Conservation (phyloP, 148 eudicot genomes). For the Selenicereus undatus region DNA sequence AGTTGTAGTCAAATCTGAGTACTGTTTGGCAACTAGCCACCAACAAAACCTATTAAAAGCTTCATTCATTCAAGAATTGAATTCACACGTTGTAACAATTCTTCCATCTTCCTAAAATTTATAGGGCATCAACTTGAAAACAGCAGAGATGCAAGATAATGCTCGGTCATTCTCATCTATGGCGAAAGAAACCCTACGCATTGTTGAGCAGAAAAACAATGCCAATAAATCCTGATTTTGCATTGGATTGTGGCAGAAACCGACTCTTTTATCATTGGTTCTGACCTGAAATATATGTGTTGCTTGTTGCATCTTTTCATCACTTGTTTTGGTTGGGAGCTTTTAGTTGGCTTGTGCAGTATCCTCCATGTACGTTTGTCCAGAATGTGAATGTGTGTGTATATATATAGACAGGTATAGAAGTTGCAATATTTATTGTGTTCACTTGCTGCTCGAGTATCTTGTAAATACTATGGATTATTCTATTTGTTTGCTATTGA, state of each 20-base stretch:
- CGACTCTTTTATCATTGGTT: background rate
- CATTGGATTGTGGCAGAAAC: background rate
- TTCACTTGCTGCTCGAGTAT: background rate
- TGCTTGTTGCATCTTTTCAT: background rate
- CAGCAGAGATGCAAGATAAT: conserved; percentile 73
- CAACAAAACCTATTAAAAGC: background rate
- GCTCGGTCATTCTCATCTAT: conserved; percentile 82
- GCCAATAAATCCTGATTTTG: background rate
- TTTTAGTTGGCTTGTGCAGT: background rate
- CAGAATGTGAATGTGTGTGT: background rate
- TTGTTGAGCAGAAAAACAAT: conserved; percentile 39
- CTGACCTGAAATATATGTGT: no score
- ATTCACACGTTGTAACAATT: background rate
- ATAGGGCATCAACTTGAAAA: conserved; percentile 71
- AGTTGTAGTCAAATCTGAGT: no score
- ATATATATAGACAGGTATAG: background rate
- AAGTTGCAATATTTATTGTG: background rate
- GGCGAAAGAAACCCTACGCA: conserved; percentile 71
- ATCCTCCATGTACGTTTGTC: conserved; percentile 3
- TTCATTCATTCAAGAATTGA: background rate
- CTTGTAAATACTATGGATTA: no score
- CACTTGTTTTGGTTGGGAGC: background rate
- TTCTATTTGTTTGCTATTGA: no score
- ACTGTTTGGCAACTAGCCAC: no score
- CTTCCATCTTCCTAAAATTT: background rate